Evolutionary conservation across 106 monocot species (phyloP), one percentile per base, ranked within the genome.

Genomic region (Hemerocallis citrina): DNA sequence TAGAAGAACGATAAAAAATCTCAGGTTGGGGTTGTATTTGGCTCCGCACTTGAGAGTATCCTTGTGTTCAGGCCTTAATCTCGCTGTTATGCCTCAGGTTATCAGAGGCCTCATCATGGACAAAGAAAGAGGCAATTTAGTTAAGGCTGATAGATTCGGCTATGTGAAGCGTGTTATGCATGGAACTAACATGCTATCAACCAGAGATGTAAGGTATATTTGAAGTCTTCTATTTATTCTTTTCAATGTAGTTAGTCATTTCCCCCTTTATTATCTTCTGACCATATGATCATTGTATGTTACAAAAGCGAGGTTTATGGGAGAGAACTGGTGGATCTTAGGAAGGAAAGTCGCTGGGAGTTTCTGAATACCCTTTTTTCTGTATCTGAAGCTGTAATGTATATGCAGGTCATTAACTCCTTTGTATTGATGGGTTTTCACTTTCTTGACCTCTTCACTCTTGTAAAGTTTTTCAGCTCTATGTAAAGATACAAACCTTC

Each of bases 301-400:
- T 72, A 35, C 49, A 19, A 35, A 54, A 95, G 95, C 74, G 95
- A 95, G 58, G 84, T 89, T 72, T 95, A 95, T 69, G 95, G 95
- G 59, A 89, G 95, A 80, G 95, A 95, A 67, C 51, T 95, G 66
- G 83, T 95, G 65, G 89, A 89, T 80, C 77, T 94, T 40, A 66
- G 94, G 22, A 90, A 95, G 52, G 83, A 90, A 74, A 79, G 81
- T 63, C 69, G 74, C 61, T 95, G 94, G 94, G 94, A 86, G 69
- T 95, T 95, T 57, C 86, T 95, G 36, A 95, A 90, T 59, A 95
- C 95, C 52, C 69, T 95, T 41, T 95, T 95, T 68, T 95, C 95
- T 49, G 95, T 95, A 39, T 95, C 95, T 63, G 95, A 95, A 76
- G 95, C 95, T 69, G 95, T 95, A 29, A 95, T 95, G 95, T 95